Conservation (phyloP, 192 early-diverging fungal species). For the Entophlyctis helioformis region DNA sequence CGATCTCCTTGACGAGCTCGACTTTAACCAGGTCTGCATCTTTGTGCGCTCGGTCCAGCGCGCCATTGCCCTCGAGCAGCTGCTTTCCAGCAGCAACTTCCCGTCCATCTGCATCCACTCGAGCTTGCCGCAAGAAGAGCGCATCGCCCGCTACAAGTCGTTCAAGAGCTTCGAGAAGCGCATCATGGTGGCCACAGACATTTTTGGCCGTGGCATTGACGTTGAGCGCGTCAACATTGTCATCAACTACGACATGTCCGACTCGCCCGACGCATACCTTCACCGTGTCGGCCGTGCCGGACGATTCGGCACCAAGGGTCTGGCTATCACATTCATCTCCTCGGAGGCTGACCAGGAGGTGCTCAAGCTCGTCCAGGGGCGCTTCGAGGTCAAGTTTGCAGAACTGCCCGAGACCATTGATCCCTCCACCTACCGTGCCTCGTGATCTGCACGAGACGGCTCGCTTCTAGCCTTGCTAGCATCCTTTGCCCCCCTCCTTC, state of each 20-base stretch:
- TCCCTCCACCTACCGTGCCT: conserved; percentile 69
- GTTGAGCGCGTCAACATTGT: conserved; percentile 98
- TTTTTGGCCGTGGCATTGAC: conserved; percentile 97
- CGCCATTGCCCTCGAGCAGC: conserved; percentile 76
- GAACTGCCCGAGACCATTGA: conserved; percentile 82
- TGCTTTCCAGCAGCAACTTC: conserved; percentile 83
- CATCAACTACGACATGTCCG: conserved; percentile 97
- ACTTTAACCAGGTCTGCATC: conserved; percentile 98
- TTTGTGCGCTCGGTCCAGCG: conserved; percentile 87
- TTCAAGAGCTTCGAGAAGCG: conserved; percentile 94
- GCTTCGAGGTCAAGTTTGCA: conserved; percentile 91
- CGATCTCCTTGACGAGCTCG: conserved; percentile 82
- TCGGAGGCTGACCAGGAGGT: conserved; percentile 64
- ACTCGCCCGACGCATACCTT: conserved; percentile 78
- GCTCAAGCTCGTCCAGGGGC: conserved; percentile 78
- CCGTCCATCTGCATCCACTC: conserved; percentile 90
- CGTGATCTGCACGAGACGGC: too few relatives aligned
- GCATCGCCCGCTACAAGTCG: conserved; percentile 81
- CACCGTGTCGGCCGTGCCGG: conserved; percentile 98
- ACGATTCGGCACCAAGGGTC: conserved; percentile 98
- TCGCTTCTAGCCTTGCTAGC: too few relatives aligned
- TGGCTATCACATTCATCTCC: conserved; percentile 88
- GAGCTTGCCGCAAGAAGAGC: conserved; percentile 80
- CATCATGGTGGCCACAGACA: conserved; percentile 94
- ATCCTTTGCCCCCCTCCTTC: too few relatives aligned